Evolutionary conservation across 2,329 filamentous ascomycete species (phyloP), one percentile per base, ranked within the genome.

Genomic region (Fusarium humuli): DNA sequence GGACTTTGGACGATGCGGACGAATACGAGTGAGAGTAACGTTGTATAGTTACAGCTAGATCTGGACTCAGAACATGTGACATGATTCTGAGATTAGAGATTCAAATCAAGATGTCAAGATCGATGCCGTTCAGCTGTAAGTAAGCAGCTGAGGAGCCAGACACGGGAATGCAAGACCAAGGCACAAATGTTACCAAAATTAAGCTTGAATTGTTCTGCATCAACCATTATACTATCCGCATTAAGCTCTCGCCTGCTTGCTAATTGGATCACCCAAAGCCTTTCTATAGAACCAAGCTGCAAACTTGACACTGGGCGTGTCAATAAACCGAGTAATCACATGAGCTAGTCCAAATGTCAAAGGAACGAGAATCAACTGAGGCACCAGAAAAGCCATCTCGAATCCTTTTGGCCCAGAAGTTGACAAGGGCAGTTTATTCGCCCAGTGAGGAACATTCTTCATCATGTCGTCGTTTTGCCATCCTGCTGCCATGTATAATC

Each of bases 401-500:
- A 92, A 73, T 0, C 90, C 90, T 57, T 88, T 75, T 0, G 89
- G 88, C 0, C 90, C 90, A 18, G 74, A 75, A 63, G 79, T 85
- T 30, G 88, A 82, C 52, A 91, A 69, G 5, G 85, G 84, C 27
- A 91, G 81, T 25, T 80, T 80, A 74, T 90, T 83, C 23, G 86
- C 81, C 88, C 90, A 91, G 6, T 81, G 77, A 0, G 85, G 83
- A 30, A 91, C 83, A 37, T 83, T 79, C n/a, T 83, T 74, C 29
- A 81, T 75, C 66, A 90, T 84, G 16, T 81, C 78, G 2, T 83
- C 79, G 47, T 84, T 83, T 6, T 79, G 73, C 81, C 86, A 90
- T 12, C 91, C 90, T 0, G 84, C 83, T 10, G 87, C 87, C 7
- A 86, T 83, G 77, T 92, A 92, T 2, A 93, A 25, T 41, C 90